phyloP scores from a whole-genome alignment of 2,329 filamentous ascomycete species.

The Colletotrichum simmondsii region DNA sequence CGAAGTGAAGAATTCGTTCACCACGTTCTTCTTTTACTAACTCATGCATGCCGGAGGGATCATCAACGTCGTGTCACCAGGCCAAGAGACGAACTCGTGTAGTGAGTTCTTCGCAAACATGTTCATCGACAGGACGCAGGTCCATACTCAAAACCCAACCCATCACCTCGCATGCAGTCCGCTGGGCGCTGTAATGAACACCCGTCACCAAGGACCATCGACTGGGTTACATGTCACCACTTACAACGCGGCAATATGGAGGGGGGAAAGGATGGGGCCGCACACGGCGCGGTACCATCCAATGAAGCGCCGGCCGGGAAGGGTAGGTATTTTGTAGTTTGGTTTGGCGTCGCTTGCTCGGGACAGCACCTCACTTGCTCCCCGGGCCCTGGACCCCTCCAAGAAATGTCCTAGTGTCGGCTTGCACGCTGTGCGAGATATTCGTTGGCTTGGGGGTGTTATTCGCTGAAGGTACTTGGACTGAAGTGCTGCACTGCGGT shows the following conservation, averaged over 20 bases:
- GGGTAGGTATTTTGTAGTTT: background rate
- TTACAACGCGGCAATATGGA: background rate
- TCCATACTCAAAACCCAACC: background rate
- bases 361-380: background rate
- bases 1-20: background rate
- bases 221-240: conserved; percentile 5
- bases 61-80: background rate
- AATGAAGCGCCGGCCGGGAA: background rate
- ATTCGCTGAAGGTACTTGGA: background rate
- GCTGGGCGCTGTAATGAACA: background rate
- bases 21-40: background rate
- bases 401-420: too few relatives aligned
- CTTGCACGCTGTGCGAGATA: background rate
- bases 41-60: background rate
- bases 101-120: background rate
- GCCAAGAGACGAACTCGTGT: background rate
- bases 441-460: background rate
- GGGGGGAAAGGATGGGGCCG: background rate
- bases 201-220: background rate
- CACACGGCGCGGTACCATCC: background rate
- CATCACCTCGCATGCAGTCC: background rate
- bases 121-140: background rate
- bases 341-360: background rate
- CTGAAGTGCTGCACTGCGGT: background rate
- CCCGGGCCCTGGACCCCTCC: too few relatives aligned